Evolutionary conservation across 345 rosid genomes (phyloP).

Genomic region (Rhodamnia rubescens): DNA sequence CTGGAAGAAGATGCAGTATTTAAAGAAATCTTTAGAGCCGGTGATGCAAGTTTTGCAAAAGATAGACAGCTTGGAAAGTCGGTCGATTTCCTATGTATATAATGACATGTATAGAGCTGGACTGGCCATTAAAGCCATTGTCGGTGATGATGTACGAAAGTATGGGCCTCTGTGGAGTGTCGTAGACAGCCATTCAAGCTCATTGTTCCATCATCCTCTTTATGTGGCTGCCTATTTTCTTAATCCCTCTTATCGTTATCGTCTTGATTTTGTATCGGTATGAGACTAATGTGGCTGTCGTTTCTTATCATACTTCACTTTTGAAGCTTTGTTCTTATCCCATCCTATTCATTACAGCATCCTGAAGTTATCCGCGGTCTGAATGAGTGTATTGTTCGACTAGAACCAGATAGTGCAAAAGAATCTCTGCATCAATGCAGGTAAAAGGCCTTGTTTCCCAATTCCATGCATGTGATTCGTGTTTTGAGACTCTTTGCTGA

Average conservation of each 20-base stretch:
- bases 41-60: conserved; percentile 45
- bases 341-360: conserved; percentile 28
- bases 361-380: conserved; percentile 77
- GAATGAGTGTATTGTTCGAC: conserved; percentile 79
- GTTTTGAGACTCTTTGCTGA: background rate
- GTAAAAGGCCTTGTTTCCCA: conserved; percentile 17
- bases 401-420: conserved; percentile 61
- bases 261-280: conserved; percentile 70
- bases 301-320: background rate
- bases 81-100: conserved; percentile 42
- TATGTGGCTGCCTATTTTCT: conserved; percentile 84
- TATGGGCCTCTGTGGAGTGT: conserved; percentile 73
- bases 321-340: background rate
- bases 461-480: background rate
- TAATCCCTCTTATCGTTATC: conserved; percentile 76
- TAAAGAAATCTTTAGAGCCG: conserved; percentile 58
- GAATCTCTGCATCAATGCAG: conserved; percentile 86
- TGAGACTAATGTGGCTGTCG: background rate
- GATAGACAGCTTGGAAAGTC: conserved; percentile 30
- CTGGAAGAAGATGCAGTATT: conserved; percentile 65
- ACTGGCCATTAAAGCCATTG: conserved; percentile 48
- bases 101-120: conserved; percentile 50
- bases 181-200: conserved; percentile 64
- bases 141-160: conserved; percentile 50
- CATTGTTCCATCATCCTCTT: conserved; percentile 77